Evolutionary conservation across 257 asterid species (phyloP), one percentile per base, ranked within the genome.

Genomic region (Coffea eugenioides): DNA sequence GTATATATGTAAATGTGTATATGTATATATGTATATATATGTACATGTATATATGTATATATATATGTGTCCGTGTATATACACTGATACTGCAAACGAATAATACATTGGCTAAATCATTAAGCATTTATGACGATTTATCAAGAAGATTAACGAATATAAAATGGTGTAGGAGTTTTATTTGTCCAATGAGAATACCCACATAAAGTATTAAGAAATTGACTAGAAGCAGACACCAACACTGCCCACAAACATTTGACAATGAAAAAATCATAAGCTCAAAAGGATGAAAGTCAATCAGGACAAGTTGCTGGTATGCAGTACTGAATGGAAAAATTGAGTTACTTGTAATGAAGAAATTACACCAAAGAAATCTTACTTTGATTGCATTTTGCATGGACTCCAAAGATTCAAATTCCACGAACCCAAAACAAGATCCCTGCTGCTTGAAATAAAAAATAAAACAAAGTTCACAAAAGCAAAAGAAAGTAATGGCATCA

Each of bases 371-470:
- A 70, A 75, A 75, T 69, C 83, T 77, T 49, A 93, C 99, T 93
- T 91, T 89, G 69, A 95, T 90, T 43, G 99, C 96, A 73, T 74
- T 87, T 84, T 88, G 91, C 99, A 95, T 89, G 85, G 99, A 85
- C 83, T 88, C 88, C 78, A 87, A 77, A 13, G 90, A 91, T 82
- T 80, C 91, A 87, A 91, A 95, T 80, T 95, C 97, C 71, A 95
- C 98, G 78, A 95, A 95, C 52, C 98, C 99, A 72, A 91, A 95
- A 87, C 96, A 93, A 82, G 86, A 91, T 25, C 91, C 94, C 67
- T 92, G 97, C 82, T 85, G 92, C 93, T 91, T 88, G 81, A 83
- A 72, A 82, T 71, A 80, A 80, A 83, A 67, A 61, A 68, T 36
- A 78, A n/a, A 77, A 69, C 64, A 68, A 77, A n/a, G 43, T 39